These are phyloP conservation scores for Komagataella mondaviorum DNA, from an alignment of 805 yeast genomes.

Conservation along the genomic window DNA sequence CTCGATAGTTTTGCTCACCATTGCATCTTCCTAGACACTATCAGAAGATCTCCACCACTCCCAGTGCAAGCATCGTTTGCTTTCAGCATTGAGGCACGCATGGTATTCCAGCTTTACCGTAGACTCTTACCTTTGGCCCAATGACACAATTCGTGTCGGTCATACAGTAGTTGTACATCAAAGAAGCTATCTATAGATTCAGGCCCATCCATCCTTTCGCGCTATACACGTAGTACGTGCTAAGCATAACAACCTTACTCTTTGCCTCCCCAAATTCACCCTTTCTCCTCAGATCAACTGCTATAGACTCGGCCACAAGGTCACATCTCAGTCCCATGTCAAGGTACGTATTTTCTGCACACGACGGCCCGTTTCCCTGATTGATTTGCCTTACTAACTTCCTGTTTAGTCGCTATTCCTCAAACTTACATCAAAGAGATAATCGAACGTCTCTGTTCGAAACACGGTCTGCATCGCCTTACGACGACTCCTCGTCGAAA, in stretches of 20 bases:
- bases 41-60: too few species aligned
- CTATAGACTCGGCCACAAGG: not conserved
- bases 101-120: too few species aligned
- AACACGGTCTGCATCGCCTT: constrained; percentile 25
- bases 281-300: not conserved
- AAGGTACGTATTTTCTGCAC: not conserved
- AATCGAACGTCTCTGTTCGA: not conserved
- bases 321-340: not conserved
- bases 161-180: too few species aligned
- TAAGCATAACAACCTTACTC: not conserved
- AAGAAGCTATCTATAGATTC: too few species aligned
- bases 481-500: constrained; percentile 14
- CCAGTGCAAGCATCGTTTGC: too few species aligned
- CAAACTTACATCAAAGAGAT: constrained; percentile 17
- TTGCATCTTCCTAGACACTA: too few species aligned
- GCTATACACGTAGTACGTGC: not conserved
- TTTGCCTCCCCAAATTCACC: not conserved
- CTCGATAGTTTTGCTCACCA: too few species aligned
- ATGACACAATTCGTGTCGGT: too few species aligned
- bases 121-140: too few species aligned
- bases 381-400: not conserved
- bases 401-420: constrained; percentile 14
- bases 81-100: too few species aligned
- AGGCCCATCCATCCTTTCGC: not conserved
- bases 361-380: constrained; percentile 1